A percentile compares a stretch with the other conserved stretches of the same genome.
These are phyloP conservation scores for Macrolepiota fuliginosa DNA, from an alignment of 768 basidiomycete genomes.

Conservation along the genomic window DNA sequence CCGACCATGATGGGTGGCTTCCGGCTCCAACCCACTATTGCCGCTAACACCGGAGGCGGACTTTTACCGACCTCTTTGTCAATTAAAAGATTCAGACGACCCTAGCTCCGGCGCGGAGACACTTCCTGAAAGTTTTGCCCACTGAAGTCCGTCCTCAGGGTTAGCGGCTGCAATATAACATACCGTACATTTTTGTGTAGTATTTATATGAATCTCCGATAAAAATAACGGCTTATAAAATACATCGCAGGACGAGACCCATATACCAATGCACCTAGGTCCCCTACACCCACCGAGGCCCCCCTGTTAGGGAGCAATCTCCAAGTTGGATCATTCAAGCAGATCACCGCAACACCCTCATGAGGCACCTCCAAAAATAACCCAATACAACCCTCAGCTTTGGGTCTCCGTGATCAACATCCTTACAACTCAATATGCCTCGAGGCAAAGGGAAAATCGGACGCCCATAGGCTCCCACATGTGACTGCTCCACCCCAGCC, in stretches of 20 bases:
- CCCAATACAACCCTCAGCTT: too few species aligned
- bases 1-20: too few species aligned
- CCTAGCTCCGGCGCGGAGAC: neutral
- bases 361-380: too few species aligned
- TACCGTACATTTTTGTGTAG: neutral
- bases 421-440: neutral
- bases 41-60: too few species aligned
- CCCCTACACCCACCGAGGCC: neutral
- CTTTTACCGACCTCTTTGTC: neutral
- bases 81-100: neutral
- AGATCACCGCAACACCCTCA: neutral
- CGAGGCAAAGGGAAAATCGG: neutral
- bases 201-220: neutral
- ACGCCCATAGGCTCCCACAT: too few species aligned
- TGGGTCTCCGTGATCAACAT: too few species aligned
- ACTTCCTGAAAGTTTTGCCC: neutral
- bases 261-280: neutral
- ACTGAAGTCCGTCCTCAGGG: neutral
- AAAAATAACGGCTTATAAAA: neutral
- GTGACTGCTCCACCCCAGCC: neutral
- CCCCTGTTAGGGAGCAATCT: neutral
- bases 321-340: neutral
- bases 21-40: too few species aligned
- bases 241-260: neutral
- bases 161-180: neutral